Conservation (phyloP, 768 basidiomycete species). For the Boletus coccyginus region DNA sequence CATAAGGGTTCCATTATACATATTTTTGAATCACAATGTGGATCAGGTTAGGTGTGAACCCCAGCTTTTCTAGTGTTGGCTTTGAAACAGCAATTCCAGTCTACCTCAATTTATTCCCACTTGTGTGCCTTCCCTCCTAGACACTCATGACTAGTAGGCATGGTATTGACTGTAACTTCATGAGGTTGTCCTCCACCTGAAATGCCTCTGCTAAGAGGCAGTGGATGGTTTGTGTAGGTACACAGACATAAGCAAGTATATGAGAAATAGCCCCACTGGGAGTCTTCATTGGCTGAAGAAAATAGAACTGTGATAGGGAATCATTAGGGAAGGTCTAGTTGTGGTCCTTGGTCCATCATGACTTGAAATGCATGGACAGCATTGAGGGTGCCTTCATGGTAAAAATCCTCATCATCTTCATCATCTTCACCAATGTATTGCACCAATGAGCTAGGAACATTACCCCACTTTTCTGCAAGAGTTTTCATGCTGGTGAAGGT, state of each 20-base stretch:
- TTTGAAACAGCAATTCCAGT: too few relatives aligned
- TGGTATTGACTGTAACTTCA: not conserved
- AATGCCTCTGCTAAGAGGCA: not conserved
- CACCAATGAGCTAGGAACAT: not conserved
- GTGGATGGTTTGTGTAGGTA: not conserved
- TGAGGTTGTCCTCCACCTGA: not conserved
- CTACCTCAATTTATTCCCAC: too few relatives aligned
- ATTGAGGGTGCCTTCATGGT: too few relatives aligned
- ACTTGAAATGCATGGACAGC: rapidly evolving
- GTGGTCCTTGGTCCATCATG: not conserved
- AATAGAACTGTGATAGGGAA: not conserved
- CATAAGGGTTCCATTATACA: too few relatives aligned
- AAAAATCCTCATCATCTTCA: not conserved
- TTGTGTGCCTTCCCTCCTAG: too few relatives aligned
- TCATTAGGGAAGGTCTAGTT: not conserved
- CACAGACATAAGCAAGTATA: rapidly evolving
- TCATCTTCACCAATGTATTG: not conserved
- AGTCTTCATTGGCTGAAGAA: not conserved
- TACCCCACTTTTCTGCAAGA: not conserved
- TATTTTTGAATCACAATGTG: too few relatives aligned
- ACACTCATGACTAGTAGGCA: too few relatives aligned
- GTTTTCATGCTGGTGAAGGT: not conserved
- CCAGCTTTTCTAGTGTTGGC: too few relatives aligned
- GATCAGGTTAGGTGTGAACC: too few relatives aligned
- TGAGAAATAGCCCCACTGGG: rapidly evolving